Base-by-base conservation (phyloP, 139 green algal species). In the Edaphochlamys debaryana region DNA sequence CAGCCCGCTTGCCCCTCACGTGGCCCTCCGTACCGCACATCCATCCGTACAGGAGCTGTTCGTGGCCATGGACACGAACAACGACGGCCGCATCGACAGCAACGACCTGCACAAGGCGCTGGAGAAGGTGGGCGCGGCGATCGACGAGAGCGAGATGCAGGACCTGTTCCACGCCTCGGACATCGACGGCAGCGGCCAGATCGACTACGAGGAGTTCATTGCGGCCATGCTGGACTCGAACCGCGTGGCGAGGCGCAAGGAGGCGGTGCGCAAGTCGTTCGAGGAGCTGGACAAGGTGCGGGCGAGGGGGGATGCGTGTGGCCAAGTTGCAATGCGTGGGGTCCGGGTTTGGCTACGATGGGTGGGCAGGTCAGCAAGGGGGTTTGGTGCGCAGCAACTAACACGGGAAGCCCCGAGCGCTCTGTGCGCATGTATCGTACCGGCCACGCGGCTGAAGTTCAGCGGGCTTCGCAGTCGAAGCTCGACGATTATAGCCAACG, bases 161-260 rank as follows among this genome's bases (percentile, higher is more conserved):
- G 87, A 90, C 67, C 84, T 93, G 45, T 90, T 93, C 77, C 70
- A 86, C 38, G 87, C 82, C 0, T 87, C 80, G 3, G 87, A 93
- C 84, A 88, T 92, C 36, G 84, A 90, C 48, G 87, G 88, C 77
- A 92, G 82, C 23, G 88, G 90, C 34, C 85, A 92, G 85, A 92
- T 94, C 50, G 90, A 93, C 56, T 94, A 94, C 63, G 90, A 94
- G 85, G 88, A 92, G 87, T 94, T 94, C 80, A 92, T 93, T 20
- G 90, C 90, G 5, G 87, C 87, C 38, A 93, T 93, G 90, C 86
- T 93, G 13, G 87, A 92, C 80, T 84, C 56, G 38, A 86, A 88
- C 40, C 76, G 87, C 0, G 87, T 93, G 41, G 87, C 87, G 0
- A 69, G 85, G 27, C 66, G 87, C 29, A 86, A 85, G 42, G 87